These are phyloP conservation scores for Piedraia hortae DNA, from an alignment of 2,329 filamentous ascomycete genomes.

Conservation along the genomic window DNA sequence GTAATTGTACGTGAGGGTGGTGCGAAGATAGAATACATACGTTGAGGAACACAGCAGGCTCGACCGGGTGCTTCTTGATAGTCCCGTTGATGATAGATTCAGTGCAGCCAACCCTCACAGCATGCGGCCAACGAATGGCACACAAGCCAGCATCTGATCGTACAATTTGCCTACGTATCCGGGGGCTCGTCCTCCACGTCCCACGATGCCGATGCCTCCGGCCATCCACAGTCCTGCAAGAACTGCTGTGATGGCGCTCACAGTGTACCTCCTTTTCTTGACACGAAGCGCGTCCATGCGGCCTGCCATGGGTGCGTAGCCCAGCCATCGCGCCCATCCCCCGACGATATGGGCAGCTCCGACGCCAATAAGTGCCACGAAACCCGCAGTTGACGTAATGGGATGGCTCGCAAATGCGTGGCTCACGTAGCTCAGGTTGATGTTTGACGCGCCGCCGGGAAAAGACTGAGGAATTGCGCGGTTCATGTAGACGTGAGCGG, in stretches of 20 bases:
- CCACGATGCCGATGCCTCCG: constrained; percentile 54
- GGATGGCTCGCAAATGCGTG: constrained; percentile 60
- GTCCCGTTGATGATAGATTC: no score
- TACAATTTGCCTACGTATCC: constrained; percentile 65
- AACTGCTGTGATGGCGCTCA: constrained; percentile 36
- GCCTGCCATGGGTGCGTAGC: constrained; percentile 29
- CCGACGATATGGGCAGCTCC: constrained; percentile 58
- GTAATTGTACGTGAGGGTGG: no score
- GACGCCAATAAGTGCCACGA: constrained; percentile 35
- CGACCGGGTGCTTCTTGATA: no score
- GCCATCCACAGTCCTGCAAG: constrained; percentile 48
- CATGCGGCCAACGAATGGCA: constrained; percentile 29
- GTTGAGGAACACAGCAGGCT: no score
- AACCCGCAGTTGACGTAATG: constrained; percentile 37
- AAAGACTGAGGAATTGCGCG: constrained; percentile 45
- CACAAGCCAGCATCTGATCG: constrained; percentile 39
- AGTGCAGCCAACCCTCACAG: constrained; percentile 1
- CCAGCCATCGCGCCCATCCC: constrained; percentile 63
- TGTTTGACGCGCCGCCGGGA: constrained; percentile 64
- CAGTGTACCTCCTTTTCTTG: constrained; percentile 38
- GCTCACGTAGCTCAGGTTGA: constrained; percentile 56
- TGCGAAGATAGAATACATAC: no score
- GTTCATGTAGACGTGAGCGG: constrained; percentile 49
- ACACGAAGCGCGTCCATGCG: constrained; percentile 24
- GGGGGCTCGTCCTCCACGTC: constrained; percentile 35